Evolutionary conservation across 2,329 filamentous ascomycete genomes (phyloP).

Genomic region (Fusarium citri): DNA sequence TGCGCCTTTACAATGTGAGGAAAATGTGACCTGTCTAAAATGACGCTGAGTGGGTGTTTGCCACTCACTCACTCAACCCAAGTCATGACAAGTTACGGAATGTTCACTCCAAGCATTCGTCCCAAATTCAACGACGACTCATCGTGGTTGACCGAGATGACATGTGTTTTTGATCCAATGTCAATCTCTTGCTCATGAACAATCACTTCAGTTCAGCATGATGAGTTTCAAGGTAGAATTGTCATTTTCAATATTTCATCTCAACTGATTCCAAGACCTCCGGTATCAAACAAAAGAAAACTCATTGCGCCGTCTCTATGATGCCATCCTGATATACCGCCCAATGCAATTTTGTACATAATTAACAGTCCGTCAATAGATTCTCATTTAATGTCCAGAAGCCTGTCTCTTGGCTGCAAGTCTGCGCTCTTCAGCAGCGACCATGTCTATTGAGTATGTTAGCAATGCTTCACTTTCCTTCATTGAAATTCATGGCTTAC

Average conservation of each 20-base stretch:
- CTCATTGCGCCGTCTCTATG: slow-evolving; percentile 1
- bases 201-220: background rate
- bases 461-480: background rate
- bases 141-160: background rate
- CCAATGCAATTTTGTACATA: slow-evolving; percentile 18
- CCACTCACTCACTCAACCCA: background rate
- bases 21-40: background rate
- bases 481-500: slow-evolving; percentile 56
- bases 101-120: background rate
- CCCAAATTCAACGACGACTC: background rate
- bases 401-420: slow-evolving; percentile 56
- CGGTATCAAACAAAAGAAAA: background rate
- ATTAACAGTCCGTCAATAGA: background rate
- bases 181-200: background rate
- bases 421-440: slow-evolving; percentile 79
- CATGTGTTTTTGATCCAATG: background rate
- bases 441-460: slow-evolving; percentile 74
- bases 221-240: background rate
- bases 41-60: background rate
- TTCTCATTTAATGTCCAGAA: background rate
- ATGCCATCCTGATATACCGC: background rate
- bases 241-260: background rate
- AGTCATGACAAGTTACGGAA: too few species aligned
- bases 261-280: background rate
- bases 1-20: background rate